These are phyloP conservation scores for Laetiporus sulphureus DNA, from an alignment of 1,284 basidiomycete species.

Conservation along the genomic window DNA sequence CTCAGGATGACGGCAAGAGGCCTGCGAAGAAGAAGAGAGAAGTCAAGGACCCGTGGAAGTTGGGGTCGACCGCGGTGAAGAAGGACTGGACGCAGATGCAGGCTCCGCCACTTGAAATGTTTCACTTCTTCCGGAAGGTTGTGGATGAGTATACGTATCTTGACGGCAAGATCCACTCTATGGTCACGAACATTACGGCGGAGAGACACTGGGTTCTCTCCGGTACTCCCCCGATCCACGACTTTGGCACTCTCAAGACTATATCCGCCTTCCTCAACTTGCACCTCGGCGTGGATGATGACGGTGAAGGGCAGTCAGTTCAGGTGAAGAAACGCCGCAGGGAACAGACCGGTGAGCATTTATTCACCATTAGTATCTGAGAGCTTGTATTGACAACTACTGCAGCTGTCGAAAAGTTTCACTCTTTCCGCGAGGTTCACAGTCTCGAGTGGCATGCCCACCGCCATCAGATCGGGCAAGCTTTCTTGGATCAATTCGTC, in stretches of 20 bases:
- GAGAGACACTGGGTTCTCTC: constrained; percentile 93
- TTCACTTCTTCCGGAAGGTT: constrained; percentile 84
- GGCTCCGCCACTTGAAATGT: constrained; percentile 84
- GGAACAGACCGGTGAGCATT: constrained; percentile 70
- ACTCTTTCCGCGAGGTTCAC: constrained; percentile 93
- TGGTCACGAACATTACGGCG: constrained; percentile 74
- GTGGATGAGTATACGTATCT: constrained; percentile 96
- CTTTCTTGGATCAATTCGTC: constrained; percentile 79
- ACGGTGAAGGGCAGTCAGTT: constrained; percentile 73
- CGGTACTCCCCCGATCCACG: constrained; percentile 89
- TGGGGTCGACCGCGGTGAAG: constrained; percentile 55
- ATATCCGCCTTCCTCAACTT: constrained; percentile 84
- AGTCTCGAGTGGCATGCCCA: constrained; percentile 89
- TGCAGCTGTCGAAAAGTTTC: constrained; percentile 87
- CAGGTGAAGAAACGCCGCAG: constrained; percentile 74
- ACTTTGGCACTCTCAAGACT: constrained; percentile 87
- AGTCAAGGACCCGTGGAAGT: constrained; percentile 77
- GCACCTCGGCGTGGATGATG: constrained; percentile 87
- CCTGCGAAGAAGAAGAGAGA: constrained; percentile 57
- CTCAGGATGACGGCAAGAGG: constrained; percentile 35
- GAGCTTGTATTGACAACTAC: constrained; percentile 3
- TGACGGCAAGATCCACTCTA: constrained; percentile 71
- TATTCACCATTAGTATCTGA: constrained; percentile 1
- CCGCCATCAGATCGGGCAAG: constrained; percentile 78
- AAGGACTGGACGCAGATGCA: constrained; percentile 77